phyloP scores from a whole-genome alignment of 305 asterid genomes.

The Petunia hybrid region DNA sequence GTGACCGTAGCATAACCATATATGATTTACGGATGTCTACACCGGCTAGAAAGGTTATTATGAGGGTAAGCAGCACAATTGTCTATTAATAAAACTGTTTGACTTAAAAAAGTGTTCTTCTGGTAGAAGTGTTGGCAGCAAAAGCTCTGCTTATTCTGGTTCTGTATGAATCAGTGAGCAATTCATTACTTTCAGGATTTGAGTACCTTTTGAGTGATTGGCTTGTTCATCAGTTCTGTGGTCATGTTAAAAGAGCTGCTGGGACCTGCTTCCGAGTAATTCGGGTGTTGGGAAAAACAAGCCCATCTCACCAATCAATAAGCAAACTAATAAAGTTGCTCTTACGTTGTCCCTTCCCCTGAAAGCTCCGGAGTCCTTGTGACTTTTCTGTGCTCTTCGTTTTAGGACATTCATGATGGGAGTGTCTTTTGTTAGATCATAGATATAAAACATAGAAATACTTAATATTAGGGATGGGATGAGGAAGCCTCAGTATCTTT shows the following conservation, averaged over 20 bases:
- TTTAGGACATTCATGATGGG: too few relatives aligned
- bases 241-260: conserved; percentile 5
- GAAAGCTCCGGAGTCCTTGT: too few relatives aligned
- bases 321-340: too few relatives aligned
- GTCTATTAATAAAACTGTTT: conserved; percentile 6
- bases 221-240: neutral
- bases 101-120: too few relatives aligned
- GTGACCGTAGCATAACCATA: conserved; percentile 92
- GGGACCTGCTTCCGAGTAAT: neutral
- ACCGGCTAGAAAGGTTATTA: conserved; percentile 81
- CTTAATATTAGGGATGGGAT: neutral
- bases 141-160: conserved; percentile 9
- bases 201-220: conserved; percentile 4
- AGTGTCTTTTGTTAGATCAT: too few relatives aligned
- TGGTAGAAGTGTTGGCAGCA: neutral
- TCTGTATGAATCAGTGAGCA: neutral
- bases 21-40: conserved; percentile 80
- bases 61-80: conserved; percentile 65
- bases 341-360: too few relatives aligned
- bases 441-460: too few relatives aligned
- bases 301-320: too few relatives aligned
- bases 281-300: too few relatives aligned
- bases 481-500: neutral
- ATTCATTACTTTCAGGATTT: neutral
- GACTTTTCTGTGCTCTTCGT: too few relatives aligned